Evolutionary conservation across 2,329 filamentous ascomycete species (phyloP), one percentile per base, ranked within the genome.

Genomic region (Colletotrichum euphorbiae): DNA sequence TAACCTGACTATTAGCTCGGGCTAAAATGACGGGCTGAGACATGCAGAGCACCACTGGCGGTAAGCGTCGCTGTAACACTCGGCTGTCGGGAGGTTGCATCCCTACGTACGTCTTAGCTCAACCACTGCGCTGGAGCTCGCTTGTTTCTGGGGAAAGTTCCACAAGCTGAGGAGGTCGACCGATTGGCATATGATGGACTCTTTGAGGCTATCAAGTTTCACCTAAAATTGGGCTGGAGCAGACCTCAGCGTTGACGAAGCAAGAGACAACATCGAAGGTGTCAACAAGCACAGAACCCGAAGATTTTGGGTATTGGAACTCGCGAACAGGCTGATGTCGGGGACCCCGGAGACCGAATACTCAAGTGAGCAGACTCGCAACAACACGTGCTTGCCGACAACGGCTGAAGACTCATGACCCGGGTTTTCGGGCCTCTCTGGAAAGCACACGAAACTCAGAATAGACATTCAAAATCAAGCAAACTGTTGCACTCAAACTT

Each of bases 101-200:
- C 5, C 4, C n/a, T 9, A 48, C 21, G 21, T 21, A 28, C 40
- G 43, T 24, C 17, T 13, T 46, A 52, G 54, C 28, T 52, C 5
- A 45, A 51, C 54, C 45, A 45, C n/a, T 4, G 19, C 7, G 33
- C 28, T 43, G 62, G 62, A 33, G 3, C 45, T 24, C 43, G 12
- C 24, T 42, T 38, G n/a, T 42, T 17, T 58, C 52, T 36, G 54
- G 24, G 33, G 36, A 43, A 28, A 59, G 62, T 59, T 64, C 62
- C 54, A 64, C 54, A 45, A n/a, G 38, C 45, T 50, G 3, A n/a
- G n/a, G n/a, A n/a, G n/a, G n/a, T 59, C 62, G 31, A 15, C 4
- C 6, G 54, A 59, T 38, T 17, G 48, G 33, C 45, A 43, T 42
- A 4, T n/a, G 42, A 57, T 24, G 61, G 58, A 59, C 36, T 11